Evolutionary conservation across 1,284 basidiomycete genomes (phyloP).

Genomic region (Cutaneotrichosporon sp.): DNA sequence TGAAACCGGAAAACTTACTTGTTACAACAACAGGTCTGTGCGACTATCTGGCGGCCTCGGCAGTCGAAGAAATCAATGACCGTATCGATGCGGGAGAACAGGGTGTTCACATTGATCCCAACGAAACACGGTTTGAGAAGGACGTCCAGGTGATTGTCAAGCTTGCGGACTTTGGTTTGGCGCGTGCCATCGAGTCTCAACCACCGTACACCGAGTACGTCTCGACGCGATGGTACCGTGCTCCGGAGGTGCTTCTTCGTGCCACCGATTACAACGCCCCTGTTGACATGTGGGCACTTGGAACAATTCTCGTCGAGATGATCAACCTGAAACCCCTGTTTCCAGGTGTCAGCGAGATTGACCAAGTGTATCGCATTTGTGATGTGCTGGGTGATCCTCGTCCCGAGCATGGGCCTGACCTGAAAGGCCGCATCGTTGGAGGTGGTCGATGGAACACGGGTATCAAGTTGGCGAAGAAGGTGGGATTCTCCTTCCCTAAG

Average conservation of each 20-base stretch:
- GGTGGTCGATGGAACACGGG: slow-evolving; percentile 85
- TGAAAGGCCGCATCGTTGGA: slow-evolving; percentile 64
- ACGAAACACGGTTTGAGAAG: slow-evolving; percentile 56
- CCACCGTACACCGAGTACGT: slow-evolving; percentile 99
- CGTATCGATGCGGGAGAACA: slow-evolving; percentile 8
- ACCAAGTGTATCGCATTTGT: slow-evolving; percentile 86
- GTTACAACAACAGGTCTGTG: slow-evolving; percentile 97
- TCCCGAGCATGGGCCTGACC: slow-evolving; percentile 73
- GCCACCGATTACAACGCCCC: slow-evolving; percentile 91
- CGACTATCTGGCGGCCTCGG: slow-evolving; percentile 69
- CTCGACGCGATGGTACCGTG: slow-evolving; percentile 97
- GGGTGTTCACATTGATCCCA: neutral
- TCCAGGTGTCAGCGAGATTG: slow-evolving; percentile 91
- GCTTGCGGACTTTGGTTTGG: slow-evolving; percentile 96
- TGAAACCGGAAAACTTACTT: slow-evolving; percentile 99
- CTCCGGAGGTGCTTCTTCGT: slow-evolving; percentile 90
- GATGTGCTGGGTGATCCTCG: slow-evolving; percentile 90
- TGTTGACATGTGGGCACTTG: slow-evolving; percentile 99
- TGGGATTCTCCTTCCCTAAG: slow-evolving; percentile 90
- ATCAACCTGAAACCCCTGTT: slow-evolving; percentile 93
- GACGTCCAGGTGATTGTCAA: slow-evolving; percentile 98
- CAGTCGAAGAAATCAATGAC: slow-evolving; percentile 36
- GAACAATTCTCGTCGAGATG: slow-evolving; percentile 95
- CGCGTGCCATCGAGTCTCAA: slow-evolving; percentile 77
- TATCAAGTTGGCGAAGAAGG: slow-evolving; percentile 74